Evolutionary conservation across 306 rosid genomes (phyloP).

Genomic region (Quercus wislizeni): DNA sequence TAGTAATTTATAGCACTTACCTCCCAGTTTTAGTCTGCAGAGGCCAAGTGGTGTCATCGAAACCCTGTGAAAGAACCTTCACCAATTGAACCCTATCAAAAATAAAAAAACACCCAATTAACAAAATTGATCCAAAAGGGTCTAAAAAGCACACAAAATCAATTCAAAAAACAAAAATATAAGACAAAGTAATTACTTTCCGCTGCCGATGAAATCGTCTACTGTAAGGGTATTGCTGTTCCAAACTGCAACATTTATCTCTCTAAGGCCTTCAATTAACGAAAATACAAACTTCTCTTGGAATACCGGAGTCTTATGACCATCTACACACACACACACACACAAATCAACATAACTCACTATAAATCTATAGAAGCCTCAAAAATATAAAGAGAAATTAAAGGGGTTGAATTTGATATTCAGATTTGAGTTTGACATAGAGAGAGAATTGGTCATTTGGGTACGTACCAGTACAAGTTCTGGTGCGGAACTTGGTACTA

Average conservation of each 20-base stretch:
- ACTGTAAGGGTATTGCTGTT: slow-evolving; percentile 69
- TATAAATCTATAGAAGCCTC: neutral
- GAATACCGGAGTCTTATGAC: slow-evolving; percentile 63
- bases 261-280: slow-evolving; percentile 81
- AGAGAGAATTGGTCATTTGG: neutral
- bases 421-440: neutral
- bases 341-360: neutral
- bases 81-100: slow-evolving; percentile 58
- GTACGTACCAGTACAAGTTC: slow-evolving; percentile 68
- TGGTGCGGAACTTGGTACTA: slow-evolving; percentile 58
- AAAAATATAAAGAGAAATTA: neutral
- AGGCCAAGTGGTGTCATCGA: slow-evolving; percentile 73
- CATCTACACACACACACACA: slow-evolving; percentile 40
- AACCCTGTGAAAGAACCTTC: slow-evolving; percentile 79
- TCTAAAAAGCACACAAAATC: neutral
- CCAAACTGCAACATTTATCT: slow-evolving; percentile 67
- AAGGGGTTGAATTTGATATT: neutral
- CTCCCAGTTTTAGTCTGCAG: slow-evolving; percentile 86
- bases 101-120: slow-evolving; percentile 3
- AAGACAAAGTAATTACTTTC: slow-evolving; percentile 43
- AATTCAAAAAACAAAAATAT: neutral
- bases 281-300: slow-evolving; percentile 74
- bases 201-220: slow-evolving; percentile 84
- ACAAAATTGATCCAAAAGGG: neutral
- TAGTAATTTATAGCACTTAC: slow-evolving; percentile 15